A percentile compares a stretch with the other conserved stretches of the same genome.
Conservation (phyloP, 768 basidiomycete species). For the Mycena rebaudengoi region DNA sequence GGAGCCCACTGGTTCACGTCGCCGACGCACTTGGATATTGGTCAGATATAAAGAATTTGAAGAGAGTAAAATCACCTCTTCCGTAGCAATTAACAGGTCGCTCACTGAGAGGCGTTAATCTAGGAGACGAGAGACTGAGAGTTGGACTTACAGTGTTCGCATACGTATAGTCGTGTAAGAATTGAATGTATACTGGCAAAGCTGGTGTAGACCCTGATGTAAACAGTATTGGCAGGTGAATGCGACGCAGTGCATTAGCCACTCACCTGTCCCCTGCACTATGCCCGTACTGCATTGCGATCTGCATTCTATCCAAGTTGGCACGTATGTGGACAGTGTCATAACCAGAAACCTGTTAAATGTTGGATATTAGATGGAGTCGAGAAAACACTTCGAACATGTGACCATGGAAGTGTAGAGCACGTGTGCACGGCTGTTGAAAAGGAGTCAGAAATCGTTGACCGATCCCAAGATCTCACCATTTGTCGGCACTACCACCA, state of each 20-base stretch:
- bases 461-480: conserved; percentile 46
- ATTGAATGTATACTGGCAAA: conserved; percentile 66
- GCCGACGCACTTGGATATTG: conserved; percentile 56
- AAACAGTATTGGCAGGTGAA: not conserved
- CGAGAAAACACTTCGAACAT: too few species aligned
- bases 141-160: conserved; percentile 62
- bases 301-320: conserved; percentile 67
- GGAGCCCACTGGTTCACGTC: conserved; percentile 68
- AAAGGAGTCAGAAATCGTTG: conserved; percentile 1
- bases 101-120: conserved; percentile 50
- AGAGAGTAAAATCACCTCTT: conserved; percentile 57
- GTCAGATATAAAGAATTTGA: not conserved
- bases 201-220: conserved; percentile 65
- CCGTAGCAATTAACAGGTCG: conserved; percentile 63
- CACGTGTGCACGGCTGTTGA: conserved; percentile 63
- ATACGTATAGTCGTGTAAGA: conserved; percentile 62
- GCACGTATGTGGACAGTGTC: conserved; percentile 71
- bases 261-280: conserved; percentile 72
- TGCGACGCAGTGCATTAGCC: not conserved
- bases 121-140: not conserved
- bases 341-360: conserved; percentile 73
- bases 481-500: conserved; percentile 73
- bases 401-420: conserved; percentile 68
- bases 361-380: too few species aligned
- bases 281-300: conserved; percentile 70